Base-by-base conservation (phyloP, 2,329 filamentous ascomycete genomes). In the Drechslera avenae region DNA sequence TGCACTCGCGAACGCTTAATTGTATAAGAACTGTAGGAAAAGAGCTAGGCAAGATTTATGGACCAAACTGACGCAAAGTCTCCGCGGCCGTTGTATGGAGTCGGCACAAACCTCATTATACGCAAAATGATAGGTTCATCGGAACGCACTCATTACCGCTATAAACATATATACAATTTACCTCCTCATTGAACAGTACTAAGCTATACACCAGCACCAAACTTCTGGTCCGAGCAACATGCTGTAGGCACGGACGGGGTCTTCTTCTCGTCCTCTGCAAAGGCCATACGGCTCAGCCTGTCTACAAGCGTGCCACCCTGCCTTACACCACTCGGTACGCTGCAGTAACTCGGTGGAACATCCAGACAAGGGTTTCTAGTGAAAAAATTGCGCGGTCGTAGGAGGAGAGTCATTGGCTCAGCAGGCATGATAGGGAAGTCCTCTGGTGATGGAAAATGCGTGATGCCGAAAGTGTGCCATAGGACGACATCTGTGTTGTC, bases 371-470 rank as follows among this genome's bases (percentile, higher is more conserved):
- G 90, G 69, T 93, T 95, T 62, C 83, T 81, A 17, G 81, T 76
- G 75, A 95, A 96, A 81, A 95, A 95, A 77, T 95, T 87, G 34
- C 90, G 78, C 3, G 91, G 91, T 26, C 90, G 79, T 33, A 95
- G 78, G 30, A 95, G 80, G 61, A 96, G 77, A 1, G 85, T 90
- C 82, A 96, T 92, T 0, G 90, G 89, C 78, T 79, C 74, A 33
- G 84, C 88, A 0, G 91, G 91, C 91, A 96, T 96, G 62, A 96
- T 81, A 23, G 92, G 92, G 78, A 90, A 96, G 73, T 96, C 92
- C 70, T 97, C 92, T 0, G 91, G 91, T 0, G 89, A 79, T 0
- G 92, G 91, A 78, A 96, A 93, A 71, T 96, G 92, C 0, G 88
- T 93, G 30, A 96, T 80, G 30, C 92, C 92, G 66, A 96, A 97